phyloP scores from a whole-genome alignment of 331 rosid species.

The Cydonia oblonga region DNA sequence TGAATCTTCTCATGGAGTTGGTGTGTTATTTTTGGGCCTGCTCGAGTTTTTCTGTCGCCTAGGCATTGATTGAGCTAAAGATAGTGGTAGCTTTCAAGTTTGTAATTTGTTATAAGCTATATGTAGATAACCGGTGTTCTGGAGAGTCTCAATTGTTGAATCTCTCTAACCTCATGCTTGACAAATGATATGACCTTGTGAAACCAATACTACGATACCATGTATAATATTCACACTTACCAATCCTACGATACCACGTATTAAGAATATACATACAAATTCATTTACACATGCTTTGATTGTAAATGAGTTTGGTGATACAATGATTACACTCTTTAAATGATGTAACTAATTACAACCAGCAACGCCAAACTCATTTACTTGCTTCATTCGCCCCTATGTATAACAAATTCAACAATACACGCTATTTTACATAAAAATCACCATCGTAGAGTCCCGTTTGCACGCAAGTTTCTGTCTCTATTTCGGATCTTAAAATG shows the following conservation, averaged over 20 bases:
- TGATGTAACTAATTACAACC: background rate
- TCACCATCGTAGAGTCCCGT: background rate
- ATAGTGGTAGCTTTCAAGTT: background rate
- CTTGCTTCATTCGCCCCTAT: background rate
- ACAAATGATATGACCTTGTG: background rate
- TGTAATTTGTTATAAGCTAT: no score
- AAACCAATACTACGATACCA: background rate
- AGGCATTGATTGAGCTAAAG: background rate
- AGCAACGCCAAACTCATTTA: background rate
- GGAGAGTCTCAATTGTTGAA: no score
- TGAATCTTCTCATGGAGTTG: background rate
- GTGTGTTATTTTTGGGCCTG: background rate
- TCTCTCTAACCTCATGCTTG: no score
- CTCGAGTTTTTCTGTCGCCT: background rate
- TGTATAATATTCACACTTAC: no score
- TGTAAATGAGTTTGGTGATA: no score
- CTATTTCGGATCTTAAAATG: background rate
- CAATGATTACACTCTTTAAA: background rate
- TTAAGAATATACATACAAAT: no score
- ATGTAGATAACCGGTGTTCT: no score
- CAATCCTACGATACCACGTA: no score
- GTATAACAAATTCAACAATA: background rate
- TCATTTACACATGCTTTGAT: no score
- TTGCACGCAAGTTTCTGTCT: background rate
- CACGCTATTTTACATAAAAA: background rate